Percentiles rank a stretch among this genome's conserved stretches.
Evolutionary conservation across 352 stramenopile genomes (phyloP).

Genomic region (Globisporangium alternatum): DNA sequence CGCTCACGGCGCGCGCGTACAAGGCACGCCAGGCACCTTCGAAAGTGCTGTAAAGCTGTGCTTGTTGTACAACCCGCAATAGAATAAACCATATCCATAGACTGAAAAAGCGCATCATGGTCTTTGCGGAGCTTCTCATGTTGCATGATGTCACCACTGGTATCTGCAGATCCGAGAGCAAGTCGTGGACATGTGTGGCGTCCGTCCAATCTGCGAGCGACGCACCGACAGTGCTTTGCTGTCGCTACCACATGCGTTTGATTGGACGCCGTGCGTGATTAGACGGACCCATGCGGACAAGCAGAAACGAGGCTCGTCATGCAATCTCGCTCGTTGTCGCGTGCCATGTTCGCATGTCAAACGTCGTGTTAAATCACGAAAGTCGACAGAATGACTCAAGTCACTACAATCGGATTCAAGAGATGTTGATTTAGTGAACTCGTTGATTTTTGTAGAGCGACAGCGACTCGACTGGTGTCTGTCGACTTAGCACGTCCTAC

Average conservation of each 20-base stretch:
- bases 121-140: background rate
- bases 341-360: background rate
- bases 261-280: conserved; percentile 10
- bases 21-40: conserved; percentile 1
- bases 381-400: background rate
- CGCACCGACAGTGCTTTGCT: background rate
- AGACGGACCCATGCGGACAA: background rate
- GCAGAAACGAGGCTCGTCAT: conserved; percentile 1
- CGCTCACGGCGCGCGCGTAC: conserved; percentile 15
- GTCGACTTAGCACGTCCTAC: background rate
- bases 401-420: no score
- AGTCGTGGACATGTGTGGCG: background rate
- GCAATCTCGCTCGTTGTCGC: background rate
- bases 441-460: no score
- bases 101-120: background rate
- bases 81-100: background rate
- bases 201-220: conserved; percentile 1
- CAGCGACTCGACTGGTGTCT: no score
- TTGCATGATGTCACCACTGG: background rate
- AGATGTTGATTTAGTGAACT: background rate
- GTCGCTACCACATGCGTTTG: background rate
- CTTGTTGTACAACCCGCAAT: background rate
- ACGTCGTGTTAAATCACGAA: background rate
- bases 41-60: conserved; percentile 14
- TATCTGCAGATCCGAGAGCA: background rate